A percentile compares a stretch with the other conserved stretches of the same genome.
Evolutionary conservation across 1,284 basidiomycete genomes (phyloP).

Genomic region (Athelia sp.): DNA sequence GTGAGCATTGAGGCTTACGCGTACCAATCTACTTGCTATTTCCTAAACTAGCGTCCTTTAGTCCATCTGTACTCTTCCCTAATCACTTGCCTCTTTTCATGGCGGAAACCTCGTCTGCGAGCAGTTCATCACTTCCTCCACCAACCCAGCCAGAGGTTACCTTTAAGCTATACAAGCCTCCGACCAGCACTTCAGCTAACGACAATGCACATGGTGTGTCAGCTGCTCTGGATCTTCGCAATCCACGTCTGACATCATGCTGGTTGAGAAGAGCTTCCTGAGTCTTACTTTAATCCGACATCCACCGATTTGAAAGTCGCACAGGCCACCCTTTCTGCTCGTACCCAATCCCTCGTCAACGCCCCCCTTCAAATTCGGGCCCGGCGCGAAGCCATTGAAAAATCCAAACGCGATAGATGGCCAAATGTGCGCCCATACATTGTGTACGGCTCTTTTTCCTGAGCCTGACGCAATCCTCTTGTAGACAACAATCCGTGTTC

Average conservation of each 20-base stretch:
- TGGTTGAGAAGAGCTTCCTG: constrained; percentile 43
- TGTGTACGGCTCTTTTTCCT: constrained; percentile 3
- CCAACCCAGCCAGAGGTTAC: constrained; percentile 9
- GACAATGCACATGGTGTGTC: constrained; percentile 1
- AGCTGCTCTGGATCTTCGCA: background rate
- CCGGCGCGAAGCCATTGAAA: constrained; percentile 61
- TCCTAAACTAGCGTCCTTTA: background rate
- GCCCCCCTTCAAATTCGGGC: constrained; percentile 73
- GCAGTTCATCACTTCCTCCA: background rate
- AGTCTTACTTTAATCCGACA: constrained; percentile 73
- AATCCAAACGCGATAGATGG: constrained; percentile 61
- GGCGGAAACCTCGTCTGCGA: background rate
- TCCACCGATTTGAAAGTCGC: constrained; percentile 69
- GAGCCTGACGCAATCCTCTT: constrained; percentile 4
- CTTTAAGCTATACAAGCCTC: constrained; percentile 47
- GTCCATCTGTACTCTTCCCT: background rate
- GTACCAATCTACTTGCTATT: no score
- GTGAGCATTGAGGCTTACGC: background rate
- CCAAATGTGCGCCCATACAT: constrained; percentile 50
- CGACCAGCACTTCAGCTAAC: constrained; percentile 16
- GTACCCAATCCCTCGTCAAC: constrained; percentile 65
- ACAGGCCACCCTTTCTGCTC: constrained; percentile 56
- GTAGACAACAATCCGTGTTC: constrained; percentile 77
- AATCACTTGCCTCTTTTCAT: background rate
- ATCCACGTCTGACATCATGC: background rate